Conservation (phyloP, 2,329 filamentous ascomycete species). For the Pestalotiopsis sp. region DNA sequence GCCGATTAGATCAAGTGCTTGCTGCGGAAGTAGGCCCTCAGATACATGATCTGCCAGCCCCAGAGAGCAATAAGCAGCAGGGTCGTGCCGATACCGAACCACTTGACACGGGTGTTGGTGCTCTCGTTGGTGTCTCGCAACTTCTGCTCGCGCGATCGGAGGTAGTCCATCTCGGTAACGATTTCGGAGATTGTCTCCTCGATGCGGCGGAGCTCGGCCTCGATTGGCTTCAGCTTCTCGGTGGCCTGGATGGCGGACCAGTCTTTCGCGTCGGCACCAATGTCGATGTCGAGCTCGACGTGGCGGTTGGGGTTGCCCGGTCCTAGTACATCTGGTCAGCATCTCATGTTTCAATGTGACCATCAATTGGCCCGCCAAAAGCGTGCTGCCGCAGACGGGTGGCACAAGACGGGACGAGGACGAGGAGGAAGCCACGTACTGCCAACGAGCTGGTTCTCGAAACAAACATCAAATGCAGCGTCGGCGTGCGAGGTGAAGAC, state of each 20-base stretch:
- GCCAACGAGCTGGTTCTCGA: constrained; percentile 78
- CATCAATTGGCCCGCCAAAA: not conserved
- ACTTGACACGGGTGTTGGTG: constrained; percentile 98
- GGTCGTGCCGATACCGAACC: constrained; percentile 95
- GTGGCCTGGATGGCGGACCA: constrained; percentile 95
- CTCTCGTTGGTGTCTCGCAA: constrained; percentile 98
- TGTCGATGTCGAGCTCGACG: constrained; percentile 92
- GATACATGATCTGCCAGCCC: constrained; percentile 96
- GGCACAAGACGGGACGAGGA: not conserved
- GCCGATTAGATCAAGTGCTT: constrained; percentile 36
- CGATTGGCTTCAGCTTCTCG: constrained; percentile 97
- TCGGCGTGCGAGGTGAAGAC: constrained; percentile 93
- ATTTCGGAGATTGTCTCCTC: constrained; percentile 90
- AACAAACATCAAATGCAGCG: constrained; percentile 94
- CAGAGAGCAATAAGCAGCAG: constrained; percentile 87
- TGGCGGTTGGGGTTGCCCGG: constrained; percentile 62
- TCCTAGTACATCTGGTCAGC: not conserved
- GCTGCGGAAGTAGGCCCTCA: constrained; percentile 93
- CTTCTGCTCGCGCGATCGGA: constrained; percentile 88
- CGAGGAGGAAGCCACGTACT: constrained; percentile 53
- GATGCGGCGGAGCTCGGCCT: constrained; percentile 90
- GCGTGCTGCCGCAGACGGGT: not conserved
- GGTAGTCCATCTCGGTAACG: constrained; percentile 94
- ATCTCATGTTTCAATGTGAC: not conserved
- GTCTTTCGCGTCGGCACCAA: constrained; percentile 95